Evolutionary conservation across 495 filamentous ascomycete genomes (phyloP).

Genomic region (Penicillium pulvis): DNA sequence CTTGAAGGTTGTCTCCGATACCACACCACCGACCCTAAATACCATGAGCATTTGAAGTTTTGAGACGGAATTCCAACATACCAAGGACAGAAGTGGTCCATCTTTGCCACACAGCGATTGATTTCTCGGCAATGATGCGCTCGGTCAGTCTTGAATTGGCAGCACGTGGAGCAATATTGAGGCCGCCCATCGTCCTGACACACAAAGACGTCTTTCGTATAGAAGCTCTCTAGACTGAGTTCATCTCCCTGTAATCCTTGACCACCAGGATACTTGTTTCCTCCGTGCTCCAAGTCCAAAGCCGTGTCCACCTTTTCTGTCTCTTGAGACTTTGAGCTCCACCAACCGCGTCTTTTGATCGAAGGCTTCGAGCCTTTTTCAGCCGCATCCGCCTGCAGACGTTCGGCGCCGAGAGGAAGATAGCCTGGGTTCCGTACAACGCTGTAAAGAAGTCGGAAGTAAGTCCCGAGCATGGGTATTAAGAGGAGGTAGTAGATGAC

Average conservation of each 20-base stretch:
- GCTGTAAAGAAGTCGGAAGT: conserved; percentile 65
- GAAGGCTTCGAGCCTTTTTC: conserved; percentile 16
- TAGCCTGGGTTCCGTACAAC: conserved; percentile 71
- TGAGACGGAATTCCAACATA: conserved; percentile 31
- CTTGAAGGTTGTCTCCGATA: conserved; percentile 79
- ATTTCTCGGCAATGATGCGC: conserved; percentile 83
- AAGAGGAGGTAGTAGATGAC: conserved; percentile 71
- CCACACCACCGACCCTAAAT: conserved; percentile 77
- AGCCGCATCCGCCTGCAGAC: conserved; percentile 20
- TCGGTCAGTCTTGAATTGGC: conserved; percentile 81
- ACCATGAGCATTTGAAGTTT: conserved; percentile 16
- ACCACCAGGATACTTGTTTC: conserved; percentile 22
- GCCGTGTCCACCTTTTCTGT: conserved; percentile 30
- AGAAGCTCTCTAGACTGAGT: conserved; percentile 58
- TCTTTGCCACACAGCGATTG: conserved; percentile 77
- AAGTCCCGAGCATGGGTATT: conserved; percentile 63
- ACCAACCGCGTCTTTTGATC: conserved; percentile 22
- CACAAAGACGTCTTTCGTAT: conserved; percentile 77
- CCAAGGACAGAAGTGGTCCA: conserved; percentile 97
- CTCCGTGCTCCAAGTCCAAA: conserved; percentile 28
- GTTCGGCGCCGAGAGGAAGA: conserved; percentile 56
- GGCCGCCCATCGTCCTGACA: conserved; percentile 80
- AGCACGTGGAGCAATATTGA: conserved; percentile 76
- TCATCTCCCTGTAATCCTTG: conserved; percentile 29
- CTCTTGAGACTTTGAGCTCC: conserved; percentile 13